A percentile compares a stretch with the other conserved stretches of the same genome.
Conservation (phyloP, 2,329 filamentous ascomycete species). For the Aspergillus unguis region DNA sequence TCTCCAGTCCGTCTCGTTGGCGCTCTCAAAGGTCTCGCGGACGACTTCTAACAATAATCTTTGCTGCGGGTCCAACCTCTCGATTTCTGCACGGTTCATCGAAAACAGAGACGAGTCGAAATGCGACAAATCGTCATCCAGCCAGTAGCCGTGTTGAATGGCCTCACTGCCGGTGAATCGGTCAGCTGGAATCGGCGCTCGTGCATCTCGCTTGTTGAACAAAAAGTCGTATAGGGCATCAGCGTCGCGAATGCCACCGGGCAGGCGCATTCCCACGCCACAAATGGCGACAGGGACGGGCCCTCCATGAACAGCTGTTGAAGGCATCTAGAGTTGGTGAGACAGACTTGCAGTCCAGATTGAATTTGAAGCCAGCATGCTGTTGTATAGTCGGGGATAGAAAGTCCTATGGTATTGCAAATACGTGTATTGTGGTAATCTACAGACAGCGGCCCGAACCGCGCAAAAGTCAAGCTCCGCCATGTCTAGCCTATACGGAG, state of each 20-base stretch:
- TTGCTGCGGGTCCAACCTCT: constrained; percentile 32
- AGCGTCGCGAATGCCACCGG: constrained; percentile 16
- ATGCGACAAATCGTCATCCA: constrained; percentile 25
- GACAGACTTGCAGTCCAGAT: too few species aligned
- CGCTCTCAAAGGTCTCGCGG: constrained; percentile 31
- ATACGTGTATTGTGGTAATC: too few species aligned
- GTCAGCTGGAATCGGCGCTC: constrained; percentile 18
- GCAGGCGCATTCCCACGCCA: constrained; percentile 19
- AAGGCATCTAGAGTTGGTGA: too few species aligned
- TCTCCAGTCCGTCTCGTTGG: constrained; percentile 25
- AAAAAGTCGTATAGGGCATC: constrained; percentile 22
- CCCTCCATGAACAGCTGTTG: too few species aligned
- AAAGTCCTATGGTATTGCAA: too few species aligned
- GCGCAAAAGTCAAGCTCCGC: too few species aligned
- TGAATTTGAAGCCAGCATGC: too few species aligned
- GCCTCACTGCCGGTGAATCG: constrained; percentile 16
- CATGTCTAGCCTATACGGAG: too few species aligned
- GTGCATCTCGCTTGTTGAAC: constrained; percentile 17
- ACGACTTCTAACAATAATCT: constrained; percentile 30
- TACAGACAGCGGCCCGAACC: too few species aligned
- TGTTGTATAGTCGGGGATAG: too few species aligned
- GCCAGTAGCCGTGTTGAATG: constrained; percentile 23
- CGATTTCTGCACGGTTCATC: constrained; percentile 12
- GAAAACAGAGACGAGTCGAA: constrained; percentile 29
- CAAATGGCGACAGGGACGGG: constrained; percentile 8